Base-by-base conservation (phyloP, 2,329 filamentous ascomycete species). In the Cadophora gregata region DNA sequence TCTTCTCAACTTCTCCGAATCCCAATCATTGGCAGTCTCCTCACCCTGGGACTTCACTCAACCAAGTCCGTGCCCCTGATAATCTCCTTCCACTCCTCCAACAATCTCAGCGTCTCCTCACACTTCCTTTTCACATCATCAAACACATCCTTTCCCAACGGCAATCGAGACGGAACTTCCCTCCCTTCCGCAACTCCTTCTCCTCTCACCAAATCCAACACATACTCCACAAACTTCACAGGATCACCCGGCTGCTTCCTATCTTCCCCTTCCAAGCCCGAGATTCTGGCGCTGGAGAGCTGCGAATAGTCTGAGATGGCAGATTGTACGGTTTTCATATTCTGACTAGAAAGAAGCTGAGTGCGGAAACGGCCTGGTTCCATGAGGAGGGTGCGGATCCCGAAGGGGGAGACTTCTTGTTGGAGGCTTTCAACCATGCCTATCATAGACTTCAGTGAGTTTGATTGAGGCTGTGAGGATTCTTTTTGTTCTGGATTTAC, bases 101-200 rank as follows among this genome's bases (percentile, higher is more conserved):
- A 33, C n/a, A 60, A 33, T n/a, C 10, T 48, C 58, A 60, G 12
- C 14, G 58, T 48, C 6, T 47, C 58, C 25, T 60, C 47, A 24
- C 42, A 60, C 19, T 33, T 60, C 2, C 24, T 33, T 16, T 31
- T 50, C 19, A 60, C 42, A 10, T 60, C 25, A 27, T 50, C 58
- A 25, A 48, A 45, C 14, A 47, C 38, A 60, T 60, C 58, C 14
- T 45, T 33, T n/a, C 38, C 58, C 4, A 60, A 21, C 14, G 58
- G 36, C 19, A 60, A 47, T 27, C 58, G 24, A 16, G 48, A 45
- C 9, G 36, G 58, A 10, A 60, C 16, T 9, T 42, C 36, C 38
- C 27, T 29, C n/a, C 58, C 36, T 14, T 27, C n/a, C 25, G 24
- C 33, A 45, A 38, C 16, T 2, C 29, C 58, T 21, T 48, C 38